A percentile compares a stretch with the other conserved stretches of the same genome.
phyloP scores from a whole-genome alignment of 2,329 filamentous ascomycete species.

The Podosphaera xanthii region DNA sequence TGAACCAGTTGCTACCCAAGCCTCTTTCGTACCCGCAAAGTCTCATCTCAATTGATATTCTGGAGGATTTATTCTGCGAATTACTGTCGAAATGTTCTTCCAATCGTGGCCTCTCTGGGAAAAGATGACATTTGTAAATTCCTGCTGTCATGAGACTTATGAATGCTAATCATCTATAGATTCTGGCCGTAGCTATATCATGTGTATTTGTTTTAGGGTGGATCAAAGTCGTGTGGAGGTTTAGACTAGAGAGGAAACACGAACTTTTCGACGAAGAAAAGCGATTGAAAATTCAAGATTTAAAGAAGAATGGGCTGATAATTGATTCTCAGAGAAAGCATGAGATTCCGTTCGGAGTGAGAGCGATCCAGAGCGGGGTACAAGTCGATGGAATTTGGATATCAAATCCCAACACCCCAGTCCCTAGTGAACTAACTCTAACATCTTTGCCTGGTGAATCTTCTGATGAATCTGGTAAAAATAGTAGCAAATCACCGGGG shows the following conservation, averaged over 20 bases:
- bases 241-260: conserved; percentile 30
- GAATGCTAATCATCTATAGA: conserved; percentile 22
- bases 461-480: conserved; percentile 5
- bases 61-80: no score
- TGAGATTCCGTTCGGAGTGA: conserved; percentile 66
- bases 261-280: conserved; percentile 45
- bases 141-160: not conserved
- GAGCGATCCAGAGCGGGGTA: conserved; percentile 62
- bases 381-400: conserved; percentile 74
- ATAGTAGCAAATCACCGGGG: not conserved
- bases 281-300: conserved; percentile 26
- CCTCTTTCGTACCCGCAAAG: no score
- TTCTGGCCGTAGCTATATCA: conserved; percentile 48
- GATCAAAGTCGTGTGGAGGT: conserved; percentile 41
- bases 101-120: conserved; percentile 60
- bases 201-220: conserved; percentile 46
- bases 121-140: conserved; percentile 69
- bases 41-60: no score
- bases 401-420: conserved; percentile 11
- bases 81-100: conserved; percentile 28
- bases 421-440: conserved; percentile 9
- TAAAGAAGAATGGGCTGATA: conserved; percentile 27
- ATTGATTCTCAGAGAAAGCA: conserved; percentile 19
- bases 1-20: no score
- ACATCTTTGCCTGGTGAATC: conserved; percentile 5